Conservation (phyloP, 257 asterid genomes). For the Solanum phureja region DNA sequence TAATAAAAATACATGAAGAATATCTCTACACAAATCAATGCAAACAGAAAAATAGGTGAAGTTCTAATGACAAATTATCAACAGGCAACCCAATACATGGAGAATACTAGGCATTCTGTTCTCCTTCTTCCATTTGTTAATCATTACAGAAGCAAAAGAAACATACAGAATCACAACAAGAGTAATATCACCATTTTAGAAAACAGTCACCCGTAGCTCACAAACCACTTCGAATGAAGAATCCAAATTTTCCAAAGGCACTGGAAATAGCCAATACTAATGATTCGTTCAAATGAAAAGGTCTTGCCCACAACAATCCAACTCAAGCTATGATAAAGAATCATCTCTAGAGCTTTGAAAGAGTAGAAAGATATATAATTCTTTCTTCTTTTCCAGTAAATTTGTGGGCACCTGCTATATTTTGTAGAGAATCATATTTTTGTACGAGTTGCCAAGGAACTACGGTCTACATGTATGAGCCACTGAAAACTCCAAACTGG, state of each 20-base stretch:
- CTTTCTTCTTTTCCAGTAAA: neutral
- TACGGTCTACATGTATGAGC: neutral
- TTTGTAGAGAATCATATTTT: neutral
- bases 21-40: too few relatives aligned
- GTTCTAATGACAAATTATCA: too few relatives aligned
- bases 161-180: neutral
- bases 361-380: neutral
- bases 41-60: too few relatives aligned
- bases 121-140: neutral
- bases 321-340: neutral
- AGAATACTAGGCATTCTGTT: neutral
- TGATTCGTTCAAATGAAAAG: neutral
- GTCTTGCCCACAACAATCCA: neutral
- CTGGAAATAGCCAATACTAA: neutral
- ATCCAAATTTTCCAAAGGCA: neutral
- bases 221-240: neutral
- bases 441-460: neutral
- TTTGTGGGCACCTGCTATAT: neutral
- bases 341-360: neutral
- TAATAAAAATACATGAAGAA: too few relatives aligned
- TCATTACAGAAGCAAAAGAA: neutral
- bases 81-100: neutral
- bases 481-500: neutral
- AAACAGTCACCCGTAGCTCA: neutral
- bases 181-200: neutral